Evolutionary conservation across 495 filamentous ascomycete genomes (phyloP).

Genomic region (Massariosphaeria phaeospora): DNA sequence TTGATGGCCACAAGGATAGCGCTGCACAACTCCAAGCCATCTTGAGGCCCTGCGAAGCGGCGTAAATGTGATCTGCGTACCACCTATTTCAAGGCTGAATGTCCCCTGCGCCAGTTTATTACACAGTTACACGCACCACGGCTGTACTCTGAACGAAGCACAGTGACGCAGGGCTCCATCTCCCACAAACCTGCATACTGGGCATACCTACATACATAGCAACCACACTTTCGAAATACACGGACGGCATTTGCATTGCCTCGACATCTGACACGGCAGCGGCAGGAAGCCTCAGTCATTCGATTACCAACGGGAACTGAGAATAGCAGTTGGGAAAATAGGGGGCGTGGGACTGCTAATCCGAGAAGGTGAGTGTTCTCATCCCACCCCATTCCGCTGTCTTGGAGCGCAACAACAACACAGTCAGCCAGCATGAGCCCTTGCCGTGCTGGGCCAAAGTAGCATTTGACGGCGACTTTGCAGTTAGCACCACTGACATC

Average conservation of each 20-base stretch:
- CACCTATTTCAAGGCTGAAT: slow-evolving; percentile 8
- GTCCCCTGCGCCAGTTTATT: slow-evolving; percentile 23
- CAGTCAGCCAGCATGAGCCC: slow-evolving; percentile 20
- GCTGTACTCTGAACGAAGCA: slow-evolving; percentile 9
- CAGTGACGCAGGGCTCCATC: slow-evolving; percentile 13
- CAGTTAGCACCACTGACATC: slow-evolving; percentile 16
- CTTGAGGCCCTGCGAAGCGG: slow-evolving; percentile 7
- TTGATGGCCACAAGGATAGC: slow-evolving; percentile 19
- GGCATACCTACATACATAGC: background rate
- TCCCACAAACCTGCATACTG: background rate
- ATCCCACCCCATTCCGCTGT: background rate
- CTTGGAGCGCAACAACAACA: background rate
- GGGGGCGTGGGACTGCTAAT: slow-evolving; percentile 17
- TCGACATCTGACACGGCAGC: background rate
- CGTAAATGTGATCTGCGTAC: slow-evolving; percentile 22
- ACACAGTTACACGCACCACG: slow-evolving; percentile 24
- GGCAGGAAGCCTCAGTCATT: slow-evolving; percentile 1
- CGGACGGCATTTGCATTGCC: background rate
- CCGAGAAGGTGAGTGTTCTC: slow-evolving; percentile 9
- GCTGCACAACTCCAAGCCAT: slow-evolving; percentile 14
- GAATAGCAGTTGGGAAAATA: slow-evolving; percentile 7
- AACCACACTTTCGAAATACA: background rate
- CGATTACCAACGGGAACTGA: slow-evolving; percentile 5
- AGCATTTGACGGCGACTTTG: too few species aligned
- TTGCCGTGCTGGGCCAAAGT: slow-evolving; percentile 1